phyloP scores from a whole-genome alignment of 2,329 filamentous ascomycete species.

The Pyrenophora tritici-repentis region DNA sequence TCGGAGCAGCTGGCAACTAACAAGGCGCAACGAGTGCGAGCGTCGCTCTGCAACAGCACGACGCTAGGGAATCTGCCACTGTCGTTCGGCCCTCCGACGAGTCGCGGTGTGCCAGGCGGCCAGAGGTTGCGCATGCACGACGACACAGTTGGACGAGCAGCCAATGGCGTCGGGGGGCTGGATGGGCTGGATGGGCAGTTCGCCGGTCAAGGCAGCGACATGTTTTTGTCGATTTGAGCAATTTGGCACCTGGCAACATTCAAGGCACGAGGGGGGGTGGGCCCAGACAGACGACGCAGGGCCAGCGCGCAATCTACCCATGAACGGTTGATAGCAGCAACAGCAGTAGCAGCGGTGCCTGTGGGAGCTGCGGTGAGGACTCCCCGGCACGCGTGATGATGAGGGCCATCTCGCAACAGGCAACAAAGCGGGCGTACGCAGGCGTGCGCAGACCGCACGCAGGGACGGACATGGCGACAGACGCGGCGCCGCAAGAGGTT shows the following conservation, averaged over 20 bases:
- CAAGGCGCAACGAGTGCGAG: neutral
- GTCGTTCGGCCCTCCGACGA: slow-evolving; percentile 16
- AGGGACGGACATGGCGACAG: slow-evolving; percentile 28
- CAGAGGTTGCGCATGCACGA: slow-evolving; percentile 32
- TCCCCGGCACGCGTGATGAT: slow-evolving; percentile 1
- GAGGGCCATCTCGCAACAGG: neutral
- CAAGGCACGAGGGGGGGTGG: too few relatives aligned
- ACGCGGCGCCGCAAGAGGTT: slow-evolving; percentile 20
- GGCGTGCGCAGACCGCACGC: slow-evolving; percentile 9
- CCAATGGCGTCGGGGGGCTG: slow-evolving; percentile 17
- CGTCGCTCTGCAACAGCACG: slow-evolving; percentile 15
- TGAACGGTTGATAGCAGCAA: neutral
- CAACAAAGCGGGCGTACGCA: slow-evolving; percentile 5
- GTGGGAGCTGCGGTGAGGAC: too few relatives aligned
- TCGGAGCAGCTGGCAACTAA: slow-evolving; percentile 1
- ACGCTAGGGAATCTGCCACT: slow-evolving; percentile 21
- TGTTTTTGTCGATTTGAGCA: slow-evolving; percentile 6
- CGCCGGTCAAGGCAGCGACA: slow-evolving; percentile 11
- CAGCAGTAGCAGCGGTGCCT: neutral
- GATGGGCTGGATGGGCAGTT: slow-evolving; percentile 2
- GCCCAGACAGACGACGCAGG: neutral
- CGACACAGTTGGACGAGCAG: slow-evolving; percentile 16
- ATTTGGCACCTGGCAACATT: slow-evolving; percentile 3
- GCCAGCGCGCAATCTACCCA: slow-evolving; percentile 14
- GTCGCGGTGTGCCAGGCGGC: slow-evolving; percentile 28